Conservation (phyloP, 495 filamentous ascomycete species). For the Antarctomyces pellizariae region DNA sequence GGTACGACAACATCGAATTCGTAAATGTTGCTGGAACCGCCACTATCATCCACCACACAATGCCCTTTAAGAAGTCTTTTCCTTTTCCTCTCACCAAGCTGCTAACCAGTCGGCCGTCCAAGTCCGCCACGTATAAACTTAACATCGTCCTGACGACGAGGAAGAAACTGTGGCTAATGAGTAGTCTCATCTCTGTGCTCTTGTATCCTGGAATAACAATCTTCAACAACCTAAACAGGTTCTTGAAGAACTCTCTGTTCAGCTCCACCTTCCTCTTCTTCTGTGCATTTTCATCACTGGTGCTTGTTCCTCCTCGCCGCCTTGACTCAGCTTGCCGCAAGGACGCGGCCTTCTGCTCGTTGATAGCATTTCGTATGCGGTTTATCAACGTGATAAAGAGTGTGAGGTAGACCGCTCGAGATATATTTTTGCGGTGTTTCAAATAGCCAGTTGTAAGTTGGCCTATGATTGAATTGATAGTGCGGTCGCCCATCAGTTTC, state of each 20-base stretch:
- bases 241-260: conserved; percentile 86
- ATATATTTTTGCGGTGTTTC: conserved; percentile 67
- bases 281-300: conserved; percentile 11
- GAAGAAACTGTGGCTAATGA: conserved; percentile 67
- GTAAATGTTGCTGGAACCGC: conserved; percentile 96
- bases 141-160: conserved; percentile 69
- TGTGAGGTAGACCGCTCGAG: conserved; percentile 76
- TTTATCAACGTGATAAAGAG: conserved; percentile 72
- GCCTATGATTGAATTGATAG: conserved; percentile 48
- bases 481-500: conserved; percentile 41
- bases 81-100: conserved; percentile 77
- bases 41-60: conserved; percentile 98
- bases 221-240: conserved; percentile 49
- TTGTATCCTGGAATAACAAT: conserved; percentile 80
- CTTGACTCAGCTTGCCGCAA: conserved; percentile 41
- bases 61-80: conserved; percentile 65
- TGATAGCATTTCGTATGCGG: conserved; percentile 74
- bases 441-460: conserved; percentile 58
- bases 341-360: conserved; percentile 78
- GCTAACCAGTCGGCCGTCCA: conserved; percentile 83
- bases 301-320: conserved; percentile 25
- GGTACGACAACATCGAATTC: conserved; percentile 98
- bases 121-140: conserved; percentile 84
- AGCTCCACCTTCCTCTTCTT: conserved; percentile 72
- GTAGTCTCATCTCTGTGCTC: conserved; percentile 66